A percentile compares a stretch with the other conserved stretches of the same genome.
Conservation (phyloP, 1,284 basidiomycete species). For the Boletus semigastroideus region DNA sequence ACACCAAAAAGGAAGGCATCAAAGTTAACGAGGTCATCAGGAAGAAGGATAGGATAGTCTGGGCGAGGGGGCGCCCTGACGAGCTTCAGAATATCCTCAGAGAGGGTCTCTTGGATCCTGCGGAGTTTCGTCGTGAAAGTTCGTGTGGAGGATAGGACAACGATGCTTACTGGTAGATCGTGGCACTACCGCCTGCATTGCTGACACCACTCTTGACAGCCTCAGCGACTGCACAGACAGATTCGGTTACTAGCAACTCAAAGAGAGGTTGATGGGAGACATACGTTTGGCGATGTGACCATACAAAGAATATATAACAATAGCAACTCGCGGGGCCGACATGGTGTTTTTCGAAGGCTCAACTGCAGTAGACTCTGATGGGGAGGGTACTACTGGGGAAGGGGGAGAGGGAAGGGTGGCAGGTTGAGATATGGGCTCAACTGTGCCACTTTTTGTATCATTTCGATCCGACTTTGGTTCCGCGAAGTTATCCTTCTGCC, state of each 20-base stretch:
- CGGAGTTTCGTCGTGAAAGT: not conserved
- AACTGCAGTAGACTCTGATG: slow-evolving; percentile 1
- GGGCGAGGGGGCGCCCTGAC: slow-evolving; percentile 77
- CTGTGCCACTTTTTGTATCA: slow-evolving; percentile 14
- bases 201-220: slow-evolving; percentile 72
- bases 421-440: slow-evolving; percentile 11
- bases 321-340: slow-evolving; percentile 63
- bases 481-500: slow-evolving; percentile 36
- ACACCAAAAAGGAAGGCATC: slow-evolving; percentile 75
- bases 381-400: not conserved
- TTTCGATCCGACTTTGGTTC: slow-evolving; percentile 23
- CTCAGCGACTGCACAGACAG: slow-evolving; percentile 67
- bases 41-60: slow-evolving; percentile 70
- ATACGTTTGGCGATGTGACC: slow-evolving; percentile 74
- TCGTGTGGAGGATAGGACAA: not conserved
- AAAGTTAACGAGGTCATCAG: slow-evolving; percentile 62
- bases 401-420: slow-evolving; percentile 3
- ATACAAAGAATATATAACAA: slow-evolving; percentile 82
- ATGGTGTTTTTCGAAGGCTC: slow-evolving; percentile 7
- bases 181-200: slow-evolving; percentile 67
- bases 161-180: slow-evolving; percentile 68
- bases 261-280: slow-evolving; percentile 27
- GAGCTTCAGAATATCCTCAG: slow-evolving; percentile 72
- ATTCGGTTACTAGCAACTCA: not conserved
- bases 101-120: slow-evolving; percentile 83